Percentiles rank a stretch among this genome's conserved stretches.
Conservation (phyloP, 257 asterid genomes). For the Paraleonurus japonicus region DNA sequence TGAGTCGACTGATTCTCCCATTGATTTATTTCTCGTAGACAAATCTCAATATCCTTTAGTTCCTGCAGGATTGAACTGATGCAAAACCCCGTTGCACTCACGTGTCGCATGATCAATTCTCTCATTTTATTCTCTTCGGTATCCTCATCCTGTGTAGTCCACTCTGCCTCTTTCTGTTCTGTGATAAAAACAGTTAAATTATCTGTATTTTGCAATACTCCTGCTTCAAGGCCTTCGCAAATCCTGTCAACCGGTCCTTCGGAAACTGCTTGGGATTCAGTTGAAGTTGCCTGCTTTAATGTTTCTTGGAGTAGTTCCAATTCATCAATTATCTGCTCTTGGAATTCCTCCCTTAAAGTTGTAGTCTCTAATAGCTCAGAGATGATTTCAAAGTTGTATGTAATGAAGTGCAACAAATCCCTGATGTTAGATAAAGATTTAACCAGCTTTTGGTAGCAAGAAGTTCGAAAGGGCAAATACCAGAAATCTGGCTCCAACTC, state of each 20-base stretch:
- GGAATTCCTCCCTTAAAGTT: conserved; percentile 36
- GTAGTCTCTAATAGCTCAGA: conserved; percentile 23
- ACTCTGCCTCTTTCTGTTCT: conserved; percentile 22
- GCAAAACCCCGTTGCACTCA: conserved; percentile 41
- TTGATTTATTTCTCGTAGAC: conserved; percentile 28
- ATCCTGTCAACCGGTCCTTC: conserved; percentile 24
- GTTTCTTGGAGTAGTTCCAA: conserved; percentile 33
- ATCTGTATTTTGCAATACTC: conserved; percentile 21
- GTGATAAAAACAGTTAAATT: neutral
- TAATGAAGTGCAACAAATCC: conserved; percentile 41
- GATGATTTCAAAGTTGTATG: conserved; percentile 35
- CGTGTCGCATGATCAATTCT: conserved; percentile 21
- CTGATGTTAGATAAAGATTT: conserved; percentile 34
- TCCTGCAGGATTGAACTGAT: conserved; percentile 35
- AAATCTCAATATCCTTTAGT: conserved; percentile 23
- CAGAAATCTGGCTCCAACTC: conserved; percentile 64
- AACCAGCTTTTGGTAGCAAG: conserved; percentile 48
- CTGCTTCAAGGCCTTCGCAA: conserved; percentile 36
- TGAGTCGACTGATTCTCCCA: conserved; percentile 25
- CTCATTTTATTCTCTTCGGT: conserved; percentile 17
- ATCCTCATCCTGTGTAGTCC: conserved; percentile 13
- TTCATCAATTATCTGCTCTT: conserved; percentile 34
- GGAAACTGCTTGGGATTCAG: conserved; percentile 14
- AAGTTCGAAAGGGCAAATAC: conserved; percentile 52
- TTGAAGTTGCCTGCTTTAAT: conserved; percentile 26